Conservation (phyloP, 148 eudicot genomes). For the Rhododendron henanense region DNA sequence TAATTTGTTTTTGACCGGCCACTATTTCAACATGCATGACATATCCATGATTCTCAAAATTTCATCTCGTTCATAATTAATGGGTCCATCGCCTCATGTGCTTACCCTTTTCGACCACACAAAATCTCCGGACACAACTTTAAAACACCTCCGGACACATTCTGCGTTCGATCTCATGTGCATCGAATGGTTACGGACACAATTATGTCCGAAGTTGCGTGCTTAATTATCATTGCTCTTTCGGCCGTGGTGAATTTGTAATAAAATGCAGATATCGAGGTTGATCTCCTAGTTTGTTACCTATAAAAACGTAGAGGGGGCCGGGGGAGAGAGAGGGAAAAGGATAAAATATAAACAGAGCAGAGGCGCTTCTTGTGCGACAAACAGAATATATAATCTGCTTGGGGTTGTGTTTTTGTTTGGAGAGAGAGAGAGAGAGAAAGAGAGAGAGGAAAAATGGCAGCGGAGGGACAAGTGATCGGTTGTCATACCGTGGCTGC, state of each 20-base stretch:
- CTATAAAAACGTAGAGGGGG: neutral
- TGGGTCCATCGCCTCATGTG: neutral
- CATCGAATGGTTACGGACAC: too few species aligned
- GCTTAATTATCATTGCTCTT: too few species aligned
- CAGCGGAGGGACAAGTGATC: constrained; percentile 43
- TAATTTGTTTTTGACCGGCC: too few species aligned
- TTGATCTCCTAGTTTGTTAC: neutral
- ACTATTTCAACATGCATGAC: neutral
- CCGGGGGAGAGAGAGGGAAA: neutral
- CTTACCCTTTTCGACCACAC: neutral
- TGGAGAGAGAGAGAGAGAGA: too few species aligned
- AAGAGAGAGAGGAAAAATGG: constrained; percentile 19
- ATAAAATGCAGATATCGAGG: neutral
- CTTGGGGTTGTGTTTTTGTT: too few species aligned
- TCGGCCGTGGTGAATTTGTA: neutral
- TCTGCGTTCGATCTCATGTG: too few species aligned
- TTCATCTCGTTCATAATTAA: neutral
- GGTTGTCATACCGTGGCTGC: constrained; percentile 33
- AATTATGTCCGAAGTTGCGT: too few species aligned
- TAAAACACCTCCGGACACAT: too few species aligned
- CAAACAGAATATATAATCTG: neutral
- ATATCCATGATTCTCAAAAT: neutral
- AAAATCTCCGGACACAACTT: too few species aligned
- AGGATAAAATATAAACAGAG: neutral
- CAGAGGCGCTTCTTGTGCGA: neutral